These are phyloP conservation scores for Ceratocystis papillata DNA, from an alignment of 2,329 filamentous ascomycete genomes.

Conservation along the genomic window DNA sequence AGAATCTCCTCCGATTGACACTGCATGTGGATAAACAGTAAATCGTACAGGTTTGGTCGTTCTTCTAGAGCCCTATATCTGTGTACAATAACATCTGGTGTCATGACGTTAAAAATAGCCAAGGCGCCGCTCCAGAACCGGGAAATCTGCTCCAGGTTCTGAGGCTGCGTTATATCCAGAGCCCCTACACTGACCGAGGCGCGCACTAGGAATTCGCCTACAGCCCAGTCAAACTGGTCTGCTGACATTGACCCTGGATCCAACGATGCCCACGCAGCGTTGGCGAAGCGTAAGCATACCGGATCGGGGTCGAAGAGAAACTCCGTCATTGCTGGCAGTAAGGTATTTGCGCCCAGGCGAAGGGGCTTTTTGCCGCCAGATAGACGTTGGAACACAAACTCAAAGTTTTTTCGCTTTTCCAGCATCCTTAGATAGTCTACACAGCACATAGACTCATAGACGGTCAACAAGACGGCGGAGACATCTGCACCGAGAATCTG, in stretches of 20 bases:
- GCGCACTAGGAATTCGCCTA: slow-evolving; percentile 59
- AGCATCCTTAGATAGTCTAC: slow-evolving; percentile 58
- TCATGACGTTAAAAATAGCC: slow-evolving; percentile 61
- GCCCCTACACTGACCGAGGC: slow-evolving; percentile 52
- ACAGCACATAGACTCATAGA: slow-evolving; percentile 84
- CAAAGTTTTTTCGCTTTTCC: slow-evolving; percentile 51
- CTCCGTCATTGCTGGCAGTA: slow-evolving; percentile 71
- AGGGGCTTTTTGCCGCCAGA: slow-evolving; percentile 65
- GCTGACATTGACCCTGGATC: slow-evolving; percentile 50
- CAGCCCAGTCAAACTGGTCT: slow-evolving; percentile 77
- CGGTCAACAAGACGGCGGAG: slow-evolving; percentile 57
- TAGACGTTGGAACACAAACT: slow-evolving; percentile 70
- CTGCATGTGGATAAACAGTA: slow-evolving; percentile 46
- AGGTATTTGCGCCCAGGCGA: slow-evolving; percentile 57
- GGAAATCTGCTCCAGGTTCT: slow-evolving; percentile 42
- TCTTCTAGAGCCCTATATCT: slow-evolving; percentile 69
- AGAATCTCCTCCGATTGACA: slow-evolving; percentile 49
- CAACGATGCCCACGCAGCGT: slow-evolving; percentile 56
- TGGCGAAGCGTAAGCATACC: slow-evolving; percentile 55
- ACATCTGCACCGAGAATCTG: slow-evolving; percentile 39
- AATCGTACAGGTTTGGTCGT: slow-evolving; percentile 59
- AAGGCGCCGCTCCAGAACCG: slow-evolving; percentile 71
- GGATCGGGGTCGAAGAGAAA: slow-evolving; percentile 71
- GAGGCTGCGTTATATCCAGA: slow-evolving; percentile 34
- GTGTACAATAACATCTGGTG: slow-evolving; percentile 63